Conservation (phyloP, 1,139 yeast species). For the Geotrichum fermentans region DNA sequence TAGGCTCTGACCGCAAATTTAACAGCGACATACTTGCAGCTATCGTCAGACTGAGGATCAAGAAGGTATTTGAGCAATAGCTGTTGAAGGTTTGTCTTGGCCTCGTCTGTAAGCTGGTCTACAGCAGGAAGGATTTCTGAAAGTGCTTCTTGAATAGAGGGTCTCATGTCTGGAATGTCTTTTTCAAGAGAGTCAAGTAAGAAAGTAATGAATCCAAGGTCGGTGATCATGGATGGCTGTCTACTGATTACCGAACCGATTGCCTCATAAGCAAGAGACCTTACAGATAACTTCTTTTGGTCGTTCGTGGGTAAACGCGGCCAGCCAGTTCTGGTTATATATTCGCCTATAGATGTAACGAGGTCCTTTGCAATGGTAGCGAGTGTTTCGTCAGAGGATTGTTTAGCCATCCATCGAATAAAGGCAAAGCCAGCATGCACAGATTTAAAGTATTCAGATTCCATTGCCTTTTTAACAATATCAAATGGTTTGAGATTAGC, state of each 20-base stretch:
- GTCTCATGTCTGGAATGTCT: conserved; percentile 58
- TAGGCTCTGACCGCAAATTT: conserved; percentile 63
- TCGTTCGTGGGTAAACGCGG: conserved; percentile 31
- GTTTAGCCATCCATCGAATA: conserved; percentile 49
- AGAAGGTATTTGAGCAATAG: conserved; percentile 43
- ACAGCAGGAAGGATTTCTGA: conserved; percentile 54
- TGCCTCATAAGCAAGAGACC: conserved; percentile 71
- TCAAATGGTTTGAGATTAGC: conserved; percentile 34
- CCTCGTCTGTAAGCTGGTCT: conserved; percentile 39
- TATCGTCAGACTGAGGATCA: conserved; percentile 29
- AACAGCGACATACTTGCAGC: conserved; percentile 58
- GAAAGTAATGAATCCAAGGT: conserved; percentile 45
- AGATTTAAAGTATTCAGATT: conserved; percentile 47
- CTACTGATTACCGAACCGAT: conserved; percentile 60
- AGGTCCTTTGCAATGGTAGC: conserved; percentile 25
- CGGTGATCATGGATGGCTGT: conserved; percentile 43
- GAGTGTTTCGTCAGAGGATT: conserved; percentile 24
- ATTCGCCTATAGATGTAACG: conserved; percentile 23
- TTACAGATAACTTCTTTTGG: conserved; percentile 38
- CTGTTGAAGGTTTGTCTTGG: conserved; percentile 45
- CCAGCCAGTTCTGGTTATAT: conserved; percentile 37
- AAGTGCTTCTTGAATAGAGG: conserved; percentile 69
- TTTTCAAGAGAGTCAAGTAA: conserved; percentile 66
- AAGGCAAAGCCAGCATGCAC: conserved; percentile 55
- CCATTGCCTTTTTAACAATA: conserved; percentile 54